Evolutionary conservation across 768 basidiomycete species (phyloP), one percentile per base, ranked within the genome.

Genomic region (Pulveroboletus sp.): DNA sequence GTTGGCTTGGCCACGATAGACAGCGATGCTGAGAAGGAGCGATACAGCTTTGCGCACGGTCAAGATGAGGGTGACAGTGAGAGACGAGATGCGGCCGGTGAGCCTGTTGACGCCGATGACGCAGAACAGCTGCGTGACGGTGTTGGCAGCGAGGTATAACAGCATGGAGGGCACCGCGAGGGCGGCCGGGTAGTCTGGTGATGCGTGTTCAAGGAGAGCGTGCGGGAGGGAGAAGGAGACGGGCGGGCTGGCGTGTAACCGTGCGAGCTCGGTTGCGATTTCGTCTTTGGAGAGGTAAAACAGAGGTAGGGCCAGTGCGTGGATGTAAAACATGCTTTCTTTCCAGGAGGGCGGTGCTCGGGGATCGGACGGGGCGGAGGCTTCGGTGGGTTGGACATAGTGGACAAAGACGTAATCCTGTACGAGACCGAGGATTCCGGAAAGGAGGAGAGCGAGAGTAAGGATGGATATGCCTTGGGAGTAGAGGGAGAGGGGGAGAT

Each of bases 321-420:
- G 90, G 19, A 89, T 76, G 71, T 93, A 97, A 71, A 95, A 97
- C 80, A 97, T 82, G 43, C 82, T 85, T 69, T 96, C 93, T 61
- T 86, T 81, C 93, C 93, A 96, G 37, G 79, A 65, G 0, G 67
- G 57, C 36, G 57, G 56, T n/a, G 50, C 35, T n/a, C 34, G 30
- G 1, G 57, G 55, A 44, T 57, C 47, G 22, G 50, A 62, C 8
- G 44, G 59, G 52, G 30, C 48, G 49, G 45, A 63, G 53, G 45
- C 36, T 47, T 38, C 74, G 53, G 51, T 20, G 11, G 59, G 50
- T 10, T 51, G 58, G 12, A 77, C 69, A 54, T 82, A 82, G n/a
- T 50, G 51, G 26, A 60, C 58, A 61, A 84, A 89, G 5, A 89
- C 89, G 72, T 79, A 76, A 61, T 97, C 94, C 68, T 96, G 93